A percentile compares a stretch with the other conserved stretches of the same genome.
These are phyloP conservation scores for Mucor irregularis DNA, from an alignment of 371 early-diverging fungal genomes.

Conservation along the genomic window DNA sequence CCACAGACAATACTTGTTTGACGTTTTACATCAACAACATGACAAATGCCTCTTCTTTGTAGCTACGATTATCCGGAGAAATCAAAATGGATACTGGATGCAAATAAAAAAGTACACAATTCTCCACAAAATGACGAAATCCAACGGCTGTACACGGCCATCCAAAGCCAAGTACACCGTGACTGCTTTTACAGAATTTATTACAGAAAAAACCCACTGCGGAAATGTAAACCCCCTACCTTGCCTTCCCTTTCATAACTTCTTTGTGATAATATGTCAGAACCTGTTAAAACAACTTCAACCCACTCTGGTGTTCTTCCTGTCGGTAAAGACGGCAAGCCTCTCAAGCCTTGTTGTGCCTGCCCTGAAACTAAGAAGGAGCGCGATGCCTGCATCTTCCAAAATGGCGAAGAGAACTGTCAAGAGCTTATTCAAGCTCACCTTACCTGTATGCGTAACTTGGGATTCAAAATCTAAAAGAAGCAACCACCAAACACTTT, in stretches of 20 bases:
- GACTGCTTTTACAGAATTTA: too few relatives aligned
- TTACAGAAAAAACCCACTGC: too few relatives aligned
- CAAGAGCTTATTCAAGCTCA: slow-evolving; percentile 87
- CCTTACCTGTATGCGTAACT: slow-evolving; percentile 85
- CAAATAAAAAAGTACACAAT: too few relatives aligned
- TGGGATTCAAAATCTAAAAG: slow-evolving; percentile 91
- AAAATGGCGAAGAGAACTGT: slow-evolving; percentile 87
- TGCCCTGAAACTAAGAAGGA: slow-evolving; percentile 94
- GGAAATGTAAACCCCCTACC: slow-evolving; percentile 1
- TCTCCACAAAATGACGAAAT: too few relatives aligned
- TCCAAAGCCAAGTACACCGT: too few relatives aligned
- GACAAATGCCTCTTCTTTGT: too few relatives aligned
- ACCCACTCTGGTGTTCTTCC: slow-evolving; percentile 50
- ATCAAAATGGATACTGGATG: too few relatives aligned
- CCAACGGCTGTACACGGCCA: too few relatives aligned
- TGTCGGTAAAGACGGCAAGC: slow-evolving; percentile 59
- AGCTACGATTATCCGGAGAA: too few relatives aligned
- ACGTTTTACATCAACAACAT: too few relatives aligned
- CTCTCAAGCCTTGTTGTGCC: slow-evolving; percentile 93
- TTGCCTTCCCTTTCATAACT: slow-evolving; percentile 3
- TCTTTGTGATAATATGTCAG: slow-evolving; percentile 25
- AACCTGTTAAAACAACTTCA: slow-evolving; percentile 44
- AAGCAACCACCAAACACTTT: too few relatives aligned
- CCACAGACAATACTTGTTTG: too few relatives aligned
- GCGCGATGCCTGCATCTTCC: slow-evolving; percentile 89